These are phyloP conservation scores for Hygrophorus russula DNA, from an alignment of 768 basidiomycete genomes.

Conservation along the genomic window DNA sequence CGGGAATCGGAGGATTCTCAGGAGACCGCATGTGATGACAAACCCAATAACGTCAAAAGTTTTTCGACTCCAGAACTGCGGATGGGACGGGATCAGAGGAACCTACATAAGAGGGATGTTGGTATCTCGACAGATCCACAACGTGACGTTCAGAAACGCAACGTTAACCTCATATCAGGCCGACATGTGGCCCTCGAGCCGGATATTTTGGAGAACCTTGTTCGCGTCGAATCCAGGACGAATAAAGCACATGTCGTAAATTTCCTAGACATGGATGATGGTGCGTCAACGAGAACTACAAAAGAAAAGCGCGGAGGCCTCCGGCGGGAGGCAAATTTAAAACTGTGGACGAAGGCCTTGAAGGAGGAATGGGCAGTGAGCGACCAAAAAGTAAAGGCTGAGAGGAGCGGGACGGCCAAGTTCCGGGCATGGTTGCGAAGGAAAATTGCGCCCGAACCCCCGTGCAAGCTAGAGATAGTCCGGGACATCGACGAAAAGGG, in stretches of 20 bases:
- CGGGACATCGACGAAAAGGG: conserved; percentile 23
- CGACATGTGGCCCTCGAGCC: too few species aligned
- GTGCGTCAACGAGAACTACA: conserved; percentile 8
- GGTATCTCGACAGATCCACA: too few species aligned
- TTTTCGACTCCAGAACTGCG: conserved; percentile 2
- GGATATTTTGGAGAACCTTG: conserved; percentile 5
- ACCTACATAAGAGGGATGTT: conserved; percentile 8
- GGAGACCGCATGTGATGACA: conserved; percentile 33
- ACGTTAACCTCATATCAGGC: too few species aligned
- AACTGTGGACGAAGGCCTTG: conserved; percentile 30
- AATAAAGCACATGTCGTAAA: conserved; percentile 5
- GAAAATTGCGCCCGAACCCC: conserved; percentile 35
- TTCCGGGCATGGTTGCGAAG: conserved; percentile 57
- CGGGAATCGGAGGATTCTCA: conserved; percentile 64
- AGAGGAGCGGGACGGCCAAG: conserved; percentile 30
- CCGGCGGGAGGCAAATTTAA: conserved; percentile 26
- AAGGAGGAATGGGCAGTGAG: conserved; percentile 24
- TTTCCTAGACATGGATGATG: not conserved
- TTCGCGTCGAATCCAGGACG: conserved; percentile 8
- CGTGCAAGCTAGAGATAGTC: conserved; percentile 25
- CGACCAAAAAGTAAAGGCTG: conserved; percentile 17
- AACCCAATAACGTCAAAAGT: conserved; percentile 6
- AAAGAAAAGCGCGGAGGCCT: conserved; percentile 10
- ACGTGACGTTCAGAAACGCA: too few species aligned
- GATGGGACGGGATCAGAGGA: conserved; percentile 9